Base-by-base conservation (phyloP, 768 basidiomycete genomes). In the Tricholoma sp. region DNA sequence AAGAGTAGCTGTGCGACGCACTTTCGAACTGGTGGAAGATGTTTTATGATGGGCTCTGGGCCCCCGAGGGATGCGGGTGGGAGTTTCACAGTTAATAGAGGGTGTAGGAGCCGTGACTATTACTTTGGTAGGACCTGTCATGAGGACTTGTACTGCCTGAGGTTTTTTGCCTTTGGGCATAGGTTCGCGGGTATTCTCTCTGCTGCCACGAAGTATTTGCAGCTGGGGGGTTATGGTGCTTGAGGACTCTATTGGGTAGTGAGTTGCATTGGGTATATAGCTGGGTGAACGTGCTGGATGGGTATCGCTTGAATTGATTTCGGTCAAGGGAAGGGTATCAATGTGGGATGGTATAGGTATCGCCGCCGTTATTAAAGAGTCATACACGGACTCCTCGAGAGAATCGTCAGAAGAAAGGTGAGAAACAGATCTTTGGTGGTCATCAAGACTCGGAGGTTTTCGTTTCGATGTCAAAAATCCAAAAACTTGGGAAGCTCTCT, bases 401-500 rank as follows among this genome's bases (percentile, higher is more conserved):
- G 65, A 65, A 61, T 61, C 66, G 56, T 73, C 70, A 1, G 69
- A 67, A 6, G 29, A 32, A 20, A 68, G 68, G 49, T 71, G 70
- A 31, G 65, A 70, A 17, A 77, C 70, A 5, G 72, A 67, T 20
- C 71, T 64, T 45, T 78, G 75, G 41, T 75, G 56, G 7, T 74
- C 69, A 49, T 70, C 65, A 13, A 65, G 55, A 3, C 47, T 53
- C 41, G 66, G 66, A 36, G 70, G 71, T 52, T 68, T 70, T 56
- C 72, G 73, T 61, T 73, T 75, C 67, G 72, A 80, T 59, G 81
- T 81, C 50, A 91, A 70, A 69, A 91, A 91, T 4, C 76, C 81
- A 57, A 91, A 91, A 17, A 91, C 78, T 59, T 90, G 84, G 2
- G 89, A 86, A 18, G 89, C 89, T 32, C 86, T 79, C 60, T 81